Evolutionary conservation across 306 rosid species (phyloP).

Genomic region (Lathyrus sativus): DNA sequence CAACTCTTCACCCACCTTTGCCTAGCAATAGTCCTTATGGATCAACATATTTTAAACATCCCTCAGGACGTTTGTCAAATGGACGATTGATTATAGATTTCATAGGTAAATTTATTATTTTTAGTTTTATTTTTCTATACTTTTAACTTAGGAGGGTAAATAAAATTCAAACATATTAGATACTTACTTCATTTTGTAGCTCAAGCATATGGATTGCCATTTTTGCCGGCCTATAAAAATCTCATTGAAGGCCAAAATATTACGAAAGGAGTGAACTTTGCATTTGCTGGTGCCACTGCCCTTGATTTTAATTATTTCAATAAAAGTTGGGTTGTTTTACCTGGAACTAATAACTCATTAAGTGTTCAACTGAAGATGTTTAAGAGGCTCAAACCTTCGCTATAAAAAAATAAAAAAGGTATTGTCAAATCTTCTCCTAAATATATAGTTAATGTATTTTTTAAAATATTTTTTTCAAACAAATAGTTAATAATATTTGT

Average conservation of each 20-base stretch:
- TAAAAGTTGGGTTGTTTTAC: neutral
- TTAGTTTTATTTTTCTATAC: too few relatives aligned
- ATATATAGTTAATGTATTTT: neutral
- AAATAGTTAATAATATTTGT: neutral
- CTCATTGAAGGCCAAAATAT: too few relatives aligned
- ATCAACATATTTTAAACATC: neutral
- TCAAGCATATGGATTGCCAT: neutral
- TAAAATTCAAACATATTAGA: too few relatives aligned
- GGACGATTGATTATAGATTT: neutral
- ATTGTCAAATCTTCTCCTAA: neutral
- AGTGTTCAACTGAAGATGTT: conserved; percentile 1
- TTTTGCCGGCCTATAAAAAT: too few relatives aligned
- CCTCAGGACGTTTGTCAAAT: neutral
- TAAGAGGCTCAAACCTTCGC: conserved; percentile 1
- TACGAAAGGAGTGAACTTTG: neutral
- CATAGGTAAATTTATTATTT: neutral
- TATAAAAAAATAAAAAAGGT: conserved; percentile 5
- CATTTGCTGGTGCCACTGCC: neutral
- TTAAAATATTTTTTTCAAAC: too few relatives aligned
- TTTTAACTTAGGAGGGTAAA: too few relatives aligned
- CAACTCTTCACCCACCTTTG: neutral
- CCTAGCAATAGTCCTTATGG: neutral
- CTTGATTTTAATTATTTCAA: neutral
- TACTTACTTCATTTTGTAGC: too few relatives aligned
- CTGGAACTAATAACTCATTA: neutral